A percentile compares a stretch with the other conserved stretches of the same genome.
These are phyloP conservation scores for Mortierella sp. DNA, from an alignment of 371 early-diverging fungal species.

Conservation along the genomic window DNA sequence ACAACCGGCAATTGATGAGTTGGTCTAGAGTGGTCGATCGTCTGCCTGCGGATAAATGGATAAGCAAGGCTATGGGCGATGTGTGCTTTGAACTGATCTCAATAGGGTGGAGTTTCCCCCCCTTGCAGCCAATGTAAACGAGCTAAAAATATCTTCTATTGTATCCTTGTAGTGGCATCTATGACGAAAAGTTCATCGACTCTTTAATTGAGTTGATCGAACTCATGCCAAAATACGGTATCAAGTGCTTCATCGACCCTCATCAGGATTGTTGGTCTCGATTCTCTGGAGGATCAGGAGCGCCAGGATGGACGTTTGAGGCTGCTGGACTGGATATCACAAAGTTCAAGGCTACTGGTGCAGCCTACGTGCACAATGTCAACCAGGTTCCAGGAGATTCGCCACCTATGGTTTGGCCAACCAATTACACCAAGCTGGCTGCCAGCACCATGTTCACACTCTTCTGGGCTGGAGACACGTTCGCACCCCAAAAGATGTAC, in stretches of 20 bases:
- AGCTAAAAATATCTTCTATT: no score
- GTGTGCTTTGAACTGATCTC: no score
- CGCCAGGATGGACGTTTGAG: constrained; percentile 80
- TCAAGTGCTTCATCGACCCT: constrained; percentile 85
- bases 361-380: constrained; percentile 80
- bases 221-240: constrained; percentile 74
- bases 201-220: constrained; percentile 71
- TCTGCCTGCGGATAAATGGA: no score
- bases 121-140: no score
- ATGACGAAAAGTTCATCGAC: constrained; percentile 84
- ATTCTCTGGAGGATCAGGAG: constrained; percentile 75
- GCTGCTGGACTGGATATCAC: constrained; percentile 74
- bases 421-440: constrained; percentile 85
- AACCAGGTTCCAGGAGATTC: constrained; percentile 72
- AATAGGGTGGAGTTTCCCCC: no score
- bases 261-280: constrained; percentile 82
- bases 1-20: no score
- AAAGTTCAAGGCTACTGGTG: constrained; percentile 77
- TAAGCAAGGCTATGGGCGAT: no score
- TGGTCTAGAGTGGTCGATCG: no score
- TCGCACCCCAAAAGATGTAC: constrained; percentile 71
- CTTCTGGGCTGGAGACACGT: constrained; percentile 83
- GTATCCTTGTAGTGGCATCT: constrained; percentile 62
- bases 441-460: constrained; percentile 86
- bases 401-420: constrained; percentile 87